Conservation (phyloP, 768 basidiomycete species). For the Pleurotus eryngii region DNA sequence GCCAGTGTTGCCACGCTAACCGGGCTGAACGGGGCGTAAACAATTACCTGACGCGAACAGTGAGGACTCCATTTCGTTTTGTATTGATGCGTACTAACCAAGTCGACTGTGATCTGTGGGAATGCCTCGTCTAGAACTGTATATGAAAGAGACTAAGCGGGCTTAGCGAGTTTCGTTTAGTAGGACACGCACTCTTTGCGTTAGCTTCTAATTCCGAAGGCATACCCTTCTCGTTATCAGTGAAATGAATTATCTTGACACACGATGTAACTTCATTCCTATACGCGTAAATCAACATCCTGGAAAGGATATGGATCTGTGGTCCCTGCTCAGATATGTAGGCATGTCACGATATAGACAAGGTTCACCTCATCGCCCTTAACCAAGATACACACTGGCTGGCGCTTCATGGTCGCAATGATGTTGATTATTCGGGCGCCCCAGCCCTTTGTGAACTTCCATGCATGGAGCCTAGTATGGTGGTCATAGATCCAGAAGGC, state of each 20-base stretch:
- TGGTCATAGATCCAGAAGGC: constrained; percentile 67
- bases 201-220: constrained; percentile 76
- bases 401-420: constrained; percentile 46
- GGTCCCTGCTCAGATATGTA: neutral
- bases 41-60: constrained; percentile 34
- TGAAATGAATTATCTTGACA: constrained; percentile 68
- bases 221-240: constrained; percentile 45
- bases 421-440: constrained; percentile 37
- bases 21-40: constrained; percentile 42
- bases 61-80: neutral
- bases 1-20: constrained; percentile 46
- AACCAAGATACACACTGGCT: constrained; percentile 58
- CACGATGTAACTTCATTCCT: constrained; percentile 69
- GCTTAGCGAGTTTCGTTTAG: neutral
- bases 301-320: constrained; percentile 64
- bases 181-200: constrained; percentile 46
- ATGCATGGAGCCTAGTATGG: constrained; percentile 42
- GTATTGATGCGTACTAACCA: constrained; percentile 33
- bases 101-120: constrained; percentile 60
- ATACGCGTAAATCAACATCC: constrained; percentile 62
- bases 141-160: neutral
- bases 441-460: constrained; percentile 35
- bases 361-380: constrained; percentile 61
- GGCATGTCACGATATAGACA: no score
- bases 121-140: constrained; percentile 45